Percentiles rank a stretch among this genome's conserved stretches.
Conservation (phyloP, 805 yeast species). For the Starmera quercuum region DNA sequence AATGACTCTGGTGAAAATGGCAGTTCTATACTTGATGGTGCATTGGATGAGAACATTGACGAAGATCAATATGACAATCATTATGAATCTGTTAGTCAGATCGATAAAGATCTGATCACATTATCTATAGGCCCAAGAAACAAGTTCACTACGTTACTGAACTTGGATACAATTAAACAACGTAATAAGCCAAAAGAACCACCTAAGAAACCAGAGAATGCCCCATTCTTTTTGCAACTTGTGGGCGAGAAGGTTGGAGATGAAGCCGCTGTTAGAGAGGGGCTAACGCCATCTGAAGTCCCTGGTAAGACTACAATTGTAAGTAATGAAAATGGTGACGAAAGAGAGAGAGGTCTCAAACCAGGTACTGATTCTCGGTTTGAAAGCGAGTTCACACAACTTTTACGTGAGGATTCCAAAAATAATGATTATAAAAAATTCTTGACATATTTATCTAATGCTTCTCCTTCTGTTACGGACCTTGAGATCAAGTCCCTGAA, state of each 20-base stretch:
- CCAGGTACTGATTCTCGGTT: conserved; percentile 36
- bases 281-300: too few species aligned
- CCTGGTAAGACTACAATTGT: conserved; percentile 16
- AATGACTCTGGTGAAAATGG: conserved; percentile 77
- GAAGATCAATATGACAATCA: conserved; percentile 23
- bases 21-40: conserved; percentile 66
- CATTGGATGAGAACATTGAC: conserved; percentile 41
- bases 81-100: conserved; percentile 54
- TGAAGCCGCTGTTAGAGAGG: conserved; percentile 42
- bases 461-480: conserved; percentile 76
- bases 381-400: conserved; percentile 67
- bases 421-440: conserved; percentile 38
- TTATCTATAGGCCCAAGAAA: conserved; percentile 70
- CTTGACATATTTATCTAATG: conserved; percentile 42
- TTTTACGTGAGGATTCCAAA: conserved; percentile 46
- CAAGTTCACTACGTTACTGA: conserved; percentile 69
- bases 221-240: conserved; percentile 73
- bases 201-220: conserved; percentile 73
- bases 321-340: conserved; percentile 2
- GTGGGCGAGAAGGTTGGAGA: conserved; percentile 66
- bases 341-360: conserved; percentile 7
- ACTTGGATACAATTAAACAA: conserved; percentile 75
- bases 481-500: conserved; percentile 79
- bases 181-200: conserved; percentile 89
- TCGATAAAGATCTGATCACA: conserved; percentile 57